These are phyloP conservation scores for Waltiozyma sp. DNA, from an alignment of 1,139 yeast species.

Conservation along the genomic window DNA sequence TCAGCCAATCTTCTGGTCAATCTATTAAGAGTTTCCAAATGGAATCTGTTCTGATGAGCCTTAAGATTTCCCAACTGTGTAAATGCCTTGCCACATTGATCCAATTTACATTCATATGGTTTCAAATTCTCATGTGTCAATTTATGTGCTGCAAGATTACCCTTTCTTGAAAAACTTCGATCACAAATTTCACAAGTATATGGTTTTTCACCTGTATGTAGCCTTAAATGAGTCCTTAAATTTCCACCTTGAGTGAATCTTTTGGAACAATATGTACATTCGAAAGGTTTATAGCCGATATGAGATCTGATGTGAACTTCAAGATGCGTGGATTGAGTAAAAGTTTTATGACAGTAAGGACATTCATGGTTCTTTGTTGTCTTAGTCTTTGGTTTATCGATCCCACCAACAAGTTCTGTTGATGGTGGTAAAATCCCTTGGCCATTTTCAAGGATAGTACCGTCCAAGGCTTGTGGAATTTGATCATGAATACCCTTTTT, in stretches of 20 bases:
- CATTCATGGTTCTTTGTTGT: slow-evolving; percentile 58
- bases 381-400: slow-evolving; percentile 49
- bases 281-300: slow-evolving; percentile 69
- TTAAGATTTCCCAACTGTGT: slow-evolving; percentile 89
- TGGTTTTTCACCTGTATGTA: slow-evolving; percentile 91
- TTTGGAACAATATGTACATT: slow-evolving; percentile 70
- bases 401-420: slow-evolving; percentile 70
- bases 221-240: slow-evolving; percentile 72
- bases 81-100: slow-evolving; percentile 73
- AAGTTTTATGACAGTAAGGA: slow-evolving; percentile 55
- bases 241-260: slow-evolving; percentile 90
- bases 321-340: slow-evolving; percentile 67
- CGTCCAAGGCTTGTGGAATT: slow-evolving; percentile 55
- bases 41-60: slow-evolving; percentile 88
- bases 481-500: slow-evolving; percentile 60
- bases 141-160: slow-evolving; percentile 79
- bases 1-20: slow-evolving; percentile 56
- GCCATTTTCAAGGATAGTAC: slow-evolving; percentile 27
- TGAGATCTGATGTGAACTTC: slow-evolving; percentile 74
- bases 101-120: slow-evolving; percentile 74
- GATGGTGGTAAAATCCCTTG: slow-evolving; percentile 46
- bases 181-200: slow-evolving; percentile 66
- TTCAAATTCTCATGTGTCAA: slow-evolving; percentile 70
- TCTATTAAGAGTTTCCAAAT: slow-evolving; percentile 53
- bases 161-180: slow-evolving; percentile 74